Conservation (phyloP, 1,284 basidiomycete species). For the Ganoderma resinaceum region DNA sequence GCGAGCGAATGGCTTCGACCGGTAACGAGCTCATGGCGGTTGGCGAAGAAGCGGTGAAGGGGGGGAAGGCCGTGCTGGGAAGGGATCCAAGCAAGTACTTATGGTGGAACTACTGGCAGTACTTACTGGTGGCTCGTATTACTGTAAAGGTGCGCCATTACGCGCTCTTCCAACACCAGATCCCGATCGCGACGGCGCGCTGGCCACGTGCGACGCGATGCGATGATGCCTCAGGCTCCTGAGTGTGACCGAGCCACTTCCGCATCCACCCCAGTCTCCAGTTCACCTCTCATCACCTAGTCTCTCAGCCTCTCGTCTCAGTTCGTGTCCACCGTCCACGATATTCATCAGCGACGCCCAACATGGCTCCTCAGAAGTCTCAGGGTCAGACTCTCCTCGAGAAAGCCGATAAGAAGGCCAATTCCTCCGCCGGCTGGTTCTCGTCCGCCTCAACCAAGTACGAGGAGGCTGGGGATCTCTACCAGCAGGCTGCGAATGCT, state of each 20-base stretch:
- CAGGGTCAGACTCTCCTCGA: slow-evolving; percentile 75
- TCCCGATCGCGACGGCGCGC: slow-evolving; percentile 30
- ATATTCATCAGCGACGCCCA: background rate
- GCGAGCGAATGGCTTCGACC: slow-evolving; percentile 50
- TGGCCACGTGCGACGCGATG: slow-evolving; percentile 32
- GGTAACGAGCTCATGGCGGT: slow-evolving; percentile 52
- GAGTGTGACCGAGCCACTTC: background rate
- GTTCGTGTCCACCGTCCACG: background rate
- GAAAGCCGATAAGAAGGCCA: slow-evolving; percentile 93
- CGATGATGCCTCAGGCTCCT: slow-evolving; percentile 6
- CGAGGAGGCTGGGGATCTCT: slow-evolving; percentile 95
- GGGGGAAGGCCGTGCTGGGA: slow-evolving; percentile 9
- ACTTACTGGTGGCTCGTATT: too few species aligned
- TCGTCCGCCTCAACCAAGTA: slow-evolving; percentile 81
- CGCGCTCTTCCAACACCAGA: slow-evolving; percentile 13
- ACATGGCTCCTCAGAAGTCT: slow-evolving; percentile 58
- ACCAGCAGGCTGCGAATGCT: slow-evolving; percentile 92
- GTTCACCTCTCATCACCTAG: slow-evolving; percentile 13
- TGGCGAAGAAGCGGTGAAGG: slow-evolving; percentile 9
- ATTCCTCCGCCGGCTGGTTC: slow-evolving; percentile 87
- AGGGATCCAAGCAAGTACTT: too few species aligned
- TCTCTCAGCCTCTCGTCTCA: slow-evolving; percentile 11
- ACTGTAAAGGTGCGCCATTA: slow-evolving; percentile 16
- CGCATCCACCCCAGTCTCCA: background rate
- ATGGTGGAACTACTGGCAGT: slow-evolving; percentile 9